A percentile compares a stretch with the other conserved stretches of the same genome.
phyloP scores from a whole-genome alignment of 345 rosid species.

The Acer saccharum region DNA sequence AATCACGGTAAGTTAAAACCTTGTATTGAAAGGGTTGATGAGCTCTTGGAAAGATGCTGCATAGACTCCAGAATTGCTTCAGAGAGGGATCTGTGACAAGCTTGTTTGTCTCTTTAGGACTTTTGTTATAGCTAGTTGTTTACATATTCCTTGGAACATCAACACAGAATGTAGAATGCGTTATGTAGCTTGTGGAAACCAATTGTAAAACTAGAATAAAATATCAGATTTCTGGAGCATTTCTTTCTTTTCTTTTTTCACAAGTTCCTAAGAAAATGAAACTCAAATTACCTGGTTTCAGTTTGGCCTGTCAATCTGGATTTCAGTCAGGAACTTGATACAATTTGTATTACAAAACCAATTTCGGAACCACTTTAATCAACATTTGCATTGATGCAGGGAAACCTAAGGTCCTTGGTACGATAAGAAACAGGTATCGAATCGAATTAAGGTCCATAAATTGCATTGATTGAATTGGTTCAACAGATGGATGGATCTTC shows the following conservation, averaged over 20 bases:
- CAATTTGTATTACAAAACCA: too few species aligned
- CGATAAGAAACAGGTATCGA: conserved; percentile 21
- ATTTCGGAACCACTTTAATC: too few species aligned
- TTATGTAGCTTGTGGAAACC: not conserved
- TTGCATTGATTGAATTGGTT: not conserved
- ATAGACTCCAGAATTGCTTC: not conserved
- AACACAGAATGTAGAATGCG: too few species aligned
- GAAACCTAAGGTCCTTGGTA: conserved; percentile 19
- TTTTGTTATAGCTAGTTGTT: not conserved
- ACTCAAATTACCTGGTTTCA: not conserved
- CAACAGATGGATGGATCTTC: not conserved
- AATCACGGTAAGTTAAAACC: not conserved
- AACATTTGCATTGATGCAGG: too few species aligned
- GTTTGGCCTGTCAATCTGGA: not conserved
- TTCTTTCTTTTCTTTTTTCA: not conserved
- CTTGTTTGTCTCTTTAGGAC: not conserved
- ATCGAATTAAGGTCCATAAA: not conserved
- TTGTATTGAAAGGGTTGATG: not conserved
- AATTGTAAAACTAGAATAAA: not conserved
- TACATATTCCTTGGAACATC: not conserved
- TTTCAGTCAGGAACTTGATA: too few species aligned
- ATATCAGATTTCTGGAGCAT: not conserved
- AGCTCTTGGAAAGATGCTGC: not conserved
- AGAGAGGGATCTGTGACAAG: not conserved
- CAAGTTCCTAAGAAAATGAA: too few species aligned